Evolutionary conservation across 805 yeast species (phyloP), one percentile per base, ranked within the genome.

Genomic region (Tetrapisispora namnaoensis): DNA sequence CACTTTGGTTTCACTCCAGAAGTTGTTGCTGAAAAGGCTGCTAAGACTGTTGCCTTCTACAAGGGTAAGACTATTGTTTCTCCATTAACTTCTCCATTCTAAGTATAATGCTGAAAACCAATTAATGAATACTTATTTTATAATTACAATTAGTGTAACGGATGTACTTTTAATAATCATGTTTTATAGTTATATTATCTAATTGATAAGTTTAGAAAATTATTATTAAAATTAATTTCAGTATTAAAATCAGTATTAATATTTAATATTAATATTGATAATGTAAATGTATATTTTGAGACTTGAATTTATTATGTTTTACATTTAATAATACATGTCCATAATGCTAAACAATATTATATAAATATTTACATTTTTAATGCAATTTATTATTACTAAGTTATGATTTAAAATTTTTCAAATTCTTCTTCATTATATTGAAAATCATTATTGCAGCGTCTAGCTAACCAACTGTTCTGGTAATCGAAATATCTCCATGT

Each of bases 1-100:
- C 73, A 65, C 74, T 86, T 91, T 61, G 96, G 78, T 61, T 90
- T 91, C 77, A 88, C 95, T 50, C 84, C 93, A 52, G 96, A 86
- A 69, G 96, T 95, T 57, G 75, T 91, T 69, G 93, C 95, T 63
- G 74, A 78, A 63, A 88, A 90, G 72, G 97, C 90, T 56, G 70
- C 73, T 56, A 80, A 82, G 74, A 82, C 90, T 54, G 74, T 85
- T 61, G 78, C 80, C 55, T 87, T 79, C 78, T 91, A 83, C 83
- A 77, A 86, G 79, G 95, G 88, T 65, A 71, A 75, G 65, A 64
- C 74, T 50, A 71, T 86, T 50, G 67, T 73, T 50, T 85, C 95
- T 60, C 96, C 95, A 69, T 76, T 88, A 22, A 24, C 35, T 34
- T 22, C 40, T 24, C 35, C 46, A 32, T 44, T 44, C 24, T 44